These are phyloP conservation scores for Fusarium paranaense DNA, from an alignment of 2,329 filamentous ascomycete species.

Conservation along the genomic window DNA sequence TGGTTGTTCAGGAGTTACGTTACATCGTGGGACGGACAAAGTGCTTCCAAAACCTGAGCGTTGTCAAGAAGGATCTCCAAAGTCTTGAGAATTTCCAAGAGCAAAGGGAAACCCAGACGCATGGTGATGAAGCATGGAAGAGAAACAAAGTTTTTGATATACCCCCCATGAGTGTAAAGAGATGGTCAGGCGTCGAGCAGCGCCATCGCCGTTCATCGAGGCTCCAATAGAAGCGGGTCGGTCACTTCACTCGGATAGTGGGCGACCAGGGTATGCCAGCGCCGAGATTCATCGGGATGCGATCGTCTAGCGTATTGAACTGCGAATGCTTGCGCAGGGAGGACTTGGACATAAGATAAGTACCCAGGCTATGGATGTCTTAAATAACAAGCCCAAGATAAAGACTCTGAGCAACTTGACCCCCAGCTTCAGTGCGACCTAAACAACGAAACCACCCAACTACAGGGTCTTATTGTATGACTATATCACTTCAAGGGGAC, in stretches of 20 bases:
- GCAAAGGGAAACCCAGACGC: not conserved
- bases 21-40: not conserved
- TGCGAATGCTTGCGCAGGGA: not conserved
- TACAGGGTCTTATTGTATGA: not conserved
- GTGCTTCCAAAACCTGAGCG: not conserved
- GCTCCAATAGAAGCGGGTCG: not conserved
- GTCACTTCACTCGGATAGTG: not conserved
- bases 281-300: not conserved
- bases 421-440: not conserved
- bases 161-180: not conserved
- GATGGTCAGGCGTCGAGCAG: not conserved
- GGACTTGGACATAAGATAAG: not conserved
- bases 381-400: not conserved
- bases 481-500: not conserved
- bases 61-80: not conserved
- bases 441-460: not conserved
- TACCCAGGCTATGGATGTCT: not conserved
- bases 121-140: not conserved
- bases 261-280: not conserved
- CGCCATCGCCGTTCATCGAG: not conserved
- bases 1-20: not conserved
- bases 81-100: not conserved
- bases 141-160: not conserved
- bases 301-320: not conserved
- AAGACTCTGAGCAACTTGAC: not conserved